phyloP scores from a whole-genome alignment of 2,329 filamentous ascomycete species.

The Pochonia chlamydosporia region DNA sequence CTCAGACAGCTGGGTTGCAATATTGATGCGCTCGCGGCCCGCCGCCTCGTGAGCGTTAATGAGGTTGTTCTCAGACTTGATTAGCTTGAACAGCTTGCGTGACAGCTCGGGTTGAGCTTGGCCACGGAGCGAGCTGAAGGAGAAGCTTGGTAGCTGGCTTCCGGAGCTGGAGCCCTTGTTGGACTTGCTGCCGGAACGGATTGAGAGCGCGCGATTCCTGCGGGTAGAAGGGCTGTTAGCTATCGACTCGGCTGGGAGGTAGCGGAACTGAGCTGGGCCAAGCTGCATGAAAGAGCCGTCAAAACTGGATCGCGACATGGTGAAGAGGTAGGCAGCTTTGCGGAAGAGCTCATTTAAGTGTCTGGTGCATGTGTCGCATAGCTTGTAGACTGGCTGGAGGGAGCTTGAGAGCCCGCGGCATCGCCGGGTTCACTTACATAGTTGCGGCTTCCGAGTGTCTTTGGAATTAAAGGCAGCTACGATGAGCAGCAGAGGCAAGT shows the following conservation, averaged over 20 bases:
- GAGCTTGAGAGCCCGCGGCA: background rate
- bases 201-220: conserved; percentile 70
- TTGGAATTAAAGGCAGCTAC: background rate
- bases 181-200: conserved; percentile 60
- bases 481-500: background rate
- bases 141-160: conserved; percentile 60
- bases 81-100: conserved; percentile 81
- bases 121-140: conserved; percentile 79
- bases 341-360: background rate
- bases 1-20: conserved; percentile 87
- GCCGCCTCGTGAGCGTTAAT: conserved; percentile 81
- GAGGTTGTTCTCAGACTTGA: conserved; percentile 90
- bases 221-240: conserved; percentile 19
- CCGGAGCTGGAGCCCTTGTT: conserved; percentile 32
- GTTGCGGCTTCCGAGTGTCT: conserved; percentile 7
- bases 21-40: conserved; percentile 73
- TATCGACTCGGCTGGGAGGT: conserved; percentile 13
- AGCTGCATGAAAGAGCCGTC: conserved; percentile 20
- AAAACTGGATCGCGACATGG: conserved; percentile 27
- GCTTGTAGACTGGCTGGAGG: background rate
- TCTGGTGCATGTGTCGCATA: too few species aligned
- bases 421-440: conserved; percentile 6
- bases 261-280: conserved; percentile 12
- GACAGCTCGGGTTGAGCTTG: conserved; percentile 82
- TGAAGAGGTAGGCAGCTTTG: background rate